Conservation (phyloP, 73 alveolate species). For the Symbiodinium natans region DNA sequence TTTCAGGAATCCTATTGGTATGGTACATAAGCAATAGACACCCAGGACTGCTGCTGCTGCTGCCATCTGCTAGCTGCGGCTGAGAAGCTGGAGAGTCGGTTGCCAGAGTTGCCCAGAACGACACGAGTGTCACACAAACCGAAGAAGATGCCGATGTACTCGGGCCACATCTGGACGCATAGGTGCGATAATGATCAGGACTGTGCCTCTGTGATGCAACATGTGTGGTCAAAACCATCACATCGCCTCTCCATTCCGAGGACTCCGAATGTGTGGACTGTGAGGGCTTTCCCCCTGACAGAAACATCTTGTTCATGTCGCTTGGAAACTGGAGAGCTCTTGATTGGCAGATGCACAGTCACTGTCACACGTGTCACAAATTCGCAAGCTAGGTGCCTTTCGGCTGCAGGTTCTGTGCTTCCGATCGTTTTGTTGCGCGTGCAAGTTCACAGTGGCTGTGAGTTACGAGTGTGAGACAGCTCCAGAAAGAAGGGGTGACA, state of each 20-base stretch:
- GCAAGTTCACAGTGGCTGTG: slow-evolving; percentile 11
- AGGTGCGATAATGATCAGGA: too few relatives aligned
- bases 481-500: background rate
- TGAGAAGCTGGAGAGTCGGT: slow-evolving; percentile 52
- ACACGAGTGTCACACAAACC: slow-evolving; percentile 64
- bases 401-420: slow-evolving; percentile 10
- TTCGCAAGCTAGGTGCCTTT: background rate
- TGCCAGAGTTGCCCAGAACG: slow-evolving; percentile 64
- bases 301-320: background rate
- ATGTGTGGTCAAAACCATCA: too few relatives aligned
- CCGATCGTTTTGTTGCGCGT: background rate
- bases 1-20: too few relatives aligned
- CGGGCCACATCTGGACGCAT: slow-evolving; percentile 23
- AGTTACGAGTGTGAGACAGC: background rate
- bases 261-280: background rate
- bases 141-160: slow-evolving; percentile 87
- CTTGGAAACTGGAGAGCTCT: too few relatives aligned
- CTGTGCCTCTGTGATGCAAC: too few relatives aligned
- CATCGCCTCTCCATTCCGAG: background rate
- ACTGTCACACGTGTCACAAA: too few relatives aligned
- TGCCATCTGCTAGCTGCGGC: background rate
- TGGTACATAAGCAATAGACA: too few relatives aligned
- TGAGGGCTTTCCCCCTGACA: background rate
- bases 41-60: too few relatives aligned
- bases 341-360: background rate